Base-by-base conservation (phyloP, 257 asterid genomes). In the Salvia hispanica region DNA sequence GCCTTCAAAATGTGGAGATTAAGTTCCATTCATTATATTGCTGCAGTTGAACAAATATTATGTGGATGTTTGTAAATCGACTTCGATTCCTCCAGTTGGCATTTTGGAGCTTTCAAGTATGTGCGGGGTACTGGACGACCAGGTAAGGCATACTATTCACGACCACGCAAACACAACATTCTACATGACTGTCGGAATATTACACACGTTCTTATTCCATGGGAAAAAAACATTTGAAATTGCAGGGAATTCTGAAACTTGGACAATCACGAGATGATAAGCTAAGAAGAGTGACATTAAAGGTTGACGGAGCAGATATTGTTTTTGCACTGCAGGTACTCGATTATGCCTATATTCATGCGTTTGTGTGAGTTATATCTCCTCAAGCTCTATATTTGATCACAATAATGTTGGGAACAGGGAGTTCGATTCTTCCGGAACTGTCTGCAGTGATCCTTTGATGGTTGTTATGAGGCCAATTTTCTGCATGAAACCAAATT, bases 51-150 rank as follows among this genome's bases (percentile, higher is more conserved):
- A 85, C 80, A 87, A 82, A 72, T 77, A 31, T 71, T 91, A 95
- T 69, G 72, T 62, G 16, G 97, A 87, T 47, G 81, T 91, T 59
- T 95, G 99, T 76, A 91, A 85, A 81, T 81, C 95, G 8, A 87
- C 93, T 70, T 76, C 12, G 75, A 89, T 95, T 72, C 98, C 96
- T 44, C 89, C 97, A 1, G 84, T 82, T 55, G 88, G 93, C 69
- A 84, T 84, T 67, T 62, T 80, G 74, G 99, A 95, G 72, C 85
- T 95, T 18, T 89, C 96, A 74, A 86, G 78, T 74, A 83, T 95
- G 95, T 95, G 99, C 67, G 72, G 92, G 74, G 95, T 89, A 70
- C 88, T 94, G 8, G 96, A 79, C 56, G 99, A 94, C 78, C 99
- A 94, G 97, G 99, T 90, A 80, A 76, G 39, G 5, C 12, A 16